These are phyloP conservation scores for Ceratocystis eucalypticola DNA, from an alignment of 2,329 filamentous ascomycete species.

Conservation along the genomic window DNA sequence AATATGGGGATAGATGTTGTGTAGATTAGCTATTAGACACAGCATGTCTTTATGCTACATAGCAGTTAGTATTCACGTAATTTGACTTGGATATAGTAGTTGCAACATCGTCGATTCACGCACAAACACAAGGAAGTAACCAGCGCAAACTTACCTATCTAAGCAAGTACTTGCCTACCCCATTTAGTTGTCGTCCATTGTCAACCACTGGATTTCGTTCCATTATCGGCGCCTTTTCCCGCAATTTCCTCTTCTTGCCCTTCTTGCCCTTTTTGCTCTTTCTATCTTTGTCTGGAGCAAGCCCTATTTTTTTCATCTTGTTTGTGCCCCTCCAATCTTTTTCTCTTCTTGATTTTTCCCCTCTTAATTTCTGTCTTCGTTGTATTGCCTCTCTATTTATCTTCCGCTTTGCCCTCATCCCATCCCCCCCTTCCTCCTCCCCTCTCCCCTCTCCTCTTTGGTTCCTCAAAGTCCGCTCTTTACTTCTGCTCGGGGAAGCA, in stretches of 20 bases:
- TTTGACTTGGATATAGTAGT: background rate
- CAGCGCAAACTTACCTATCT: too few relatives aligned
- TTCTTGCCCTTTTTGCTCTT: background rate
- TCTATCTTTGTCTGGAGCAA: background rate
- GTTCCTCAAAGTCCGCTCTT: background rate
- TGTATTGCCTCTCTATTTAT: background rate
- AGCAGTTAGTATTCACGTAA: background rate
- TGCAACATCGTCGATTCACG: background rate
- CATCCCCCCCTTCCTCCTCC: background rate
- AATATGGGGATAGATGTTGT: background rate
- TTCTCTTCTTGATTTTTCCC: constrained; percentile 7
- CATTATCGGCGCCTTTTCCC: constrained; percentile 8
- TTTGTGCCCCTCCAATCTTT: constrained; percentile 4
- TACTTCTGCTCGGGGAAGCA: background rate
- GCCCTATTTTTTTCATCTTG: background rate
- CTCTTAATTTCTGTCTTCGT: background rate
- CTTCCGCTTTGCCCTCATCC: background rate
- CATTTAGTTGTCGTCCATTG: background rate
- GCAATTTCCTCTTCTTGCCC: constrained; percentile 3
- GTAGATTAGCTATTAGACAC: background rate
- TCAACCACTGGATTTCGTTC: constrained; percentile 6
- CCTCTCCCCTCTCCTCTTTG: background rate
- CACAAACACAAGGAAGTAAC: background rate
- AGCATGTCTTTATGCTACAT: background rate
- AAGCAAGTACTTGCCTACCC: background rate